These are phyloP conservation scores for Fusarium sp. DNA, from an alignment of 2,329 filamentous ascomycete species.

Conservation along the genomic window DNA sequence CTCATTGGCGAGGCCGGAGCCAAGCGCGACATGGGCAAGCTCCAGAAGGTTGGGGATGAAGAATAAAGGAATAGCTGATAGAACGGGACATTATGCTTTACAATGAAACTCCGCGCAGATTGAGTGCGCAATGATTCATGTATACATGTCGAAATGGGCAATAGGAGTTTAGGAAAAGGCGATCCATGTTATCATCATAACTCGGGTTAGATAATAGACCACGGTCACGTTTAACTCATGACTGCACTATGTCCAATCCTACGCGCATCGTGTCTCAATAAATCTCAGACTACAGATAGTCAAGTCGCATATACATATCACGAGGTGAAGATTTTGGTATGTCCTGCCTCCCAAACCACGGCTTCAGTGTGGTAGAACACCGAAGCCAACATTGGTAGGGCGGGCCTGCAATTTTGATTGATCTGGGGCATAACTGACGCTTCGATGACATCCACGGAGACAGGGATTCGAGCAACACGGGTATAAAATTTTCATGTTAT, in stretches of 20 bases:
- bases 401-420: slow-evolving; percentile 80
- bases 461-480: slow-evolving; percentile 82
- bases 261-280: not conserved
- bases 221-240: slow-evolving; percentile 4
- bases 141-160: slow-evolving; percentile 20
- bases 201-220: slow-evolving; percentile 39
- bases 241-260: not conserved
- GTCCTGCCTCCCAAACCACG: slow-evolving; percentile 57
- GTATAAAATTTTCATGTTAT: slow-evolving; percentile 74
- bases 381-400: slow-evolving; percentile 60
- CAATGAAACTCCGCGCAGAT: not conserved
- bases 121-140: slow-evolving; percentile 14
- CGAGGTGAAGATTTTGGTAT: slow-evolving; percentile 44
- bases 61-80: slow-evolving; percentile 56
- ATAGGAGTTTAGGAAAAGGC: slow-evolving; percentile 38
- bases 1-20: slow-evolving; percentile 90
- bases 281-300: not conserved
- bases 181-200: slow-evolving; percentile 13
- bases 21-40: slow-evolving; percentile 91
- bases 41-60: slow-evolving; percentile 91
- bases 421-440: slow-evolving; percentile 86
- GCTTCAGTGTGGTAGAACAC: slow-evolving; percentile 46
- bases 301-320: slow-evolving; percentile 3
- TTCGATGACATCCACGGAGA: slow-evolving; percentile 63
- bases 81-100: not conserved